A percentile compares a stretch with the other conserved stretches of the same genome.
Conservation (phyloP, 2,329 filamentous ascomycete genomes). For the Sarocladium strictum region DNA sequence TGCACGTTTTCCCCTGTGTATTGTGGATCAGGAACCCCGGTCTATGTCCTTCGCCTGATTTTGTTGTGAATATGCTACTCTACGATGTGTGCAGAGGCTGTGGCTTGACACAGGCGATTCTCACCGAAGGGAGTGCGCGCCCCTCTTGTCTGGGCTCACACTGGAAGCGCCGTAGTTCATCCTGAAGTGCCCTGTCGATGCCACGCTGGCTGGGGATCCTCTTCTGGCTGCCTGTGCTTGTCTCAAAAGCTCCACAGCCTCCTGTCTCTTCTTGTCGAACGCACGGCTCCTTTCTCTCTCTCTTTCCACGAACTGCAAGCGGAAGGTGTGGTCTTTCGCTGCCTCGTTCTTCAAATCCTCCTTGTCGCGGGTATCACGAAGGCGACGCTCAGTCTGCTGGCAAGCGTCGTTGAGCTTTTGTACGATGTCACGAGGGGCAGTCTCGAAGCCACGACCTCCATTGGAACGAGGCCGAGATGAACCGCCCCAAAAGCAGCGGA, state of each 20-base stretch:
- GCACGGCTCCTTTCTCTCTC: slow-evolving; percentile 43
- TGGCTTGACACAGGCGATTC: not conserved
- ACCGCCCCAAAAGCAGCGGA: slow-evolving; percentile 51
- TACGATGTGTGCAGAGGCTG: not conserved
- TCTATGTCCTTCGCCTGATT: not conserved
- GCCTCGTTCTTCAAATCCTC: slow-evolving; percentile 37
- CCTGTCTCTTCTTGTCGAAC: slow-evolving; percentile 43
- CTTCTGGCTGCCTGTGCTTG: slow-evolving; percentile 11
- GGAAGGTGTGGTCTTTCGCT: slow-evolving; percentile 36
- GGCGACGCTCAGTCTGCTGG: slow-evolving; percentile 36
- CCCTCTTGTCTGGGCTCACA: slow-evolving; percentile 18
- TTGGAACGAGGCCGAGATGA: slow-evolving; percentile 36
- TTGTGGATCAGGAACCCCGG: no score
- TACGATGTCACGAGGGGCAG: slow-evolving; percentile 34
- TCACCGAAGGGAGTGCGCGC: slow-evolving; percentile 11
- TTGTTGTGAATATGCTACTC: not conserved
- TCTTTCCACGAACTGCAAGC: slow-evolving; percentile 32
- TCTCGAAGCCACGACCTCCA: slow-evolving; percentile 17
- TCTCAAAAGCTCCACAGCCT: slow-evolving; percentile 36
- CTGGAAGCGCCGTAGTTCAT: slow-evolving; percentile 17
- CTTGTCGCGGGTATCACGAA: slow-evolving; percentile 33
- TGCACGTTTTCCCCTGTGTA: no score
- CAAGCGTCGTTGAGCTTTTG: slow-evolving; percentile 44
- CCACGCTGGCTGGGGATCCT: slow-evolving; percentile 23
- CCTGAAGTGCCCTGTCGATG: slow-evolving; percentile 12